Percentiles rank a stretch among this genome's conserved stretches.
Conservation (phyloP, 306 rosid species). For the Castanea crenata region DNA sequence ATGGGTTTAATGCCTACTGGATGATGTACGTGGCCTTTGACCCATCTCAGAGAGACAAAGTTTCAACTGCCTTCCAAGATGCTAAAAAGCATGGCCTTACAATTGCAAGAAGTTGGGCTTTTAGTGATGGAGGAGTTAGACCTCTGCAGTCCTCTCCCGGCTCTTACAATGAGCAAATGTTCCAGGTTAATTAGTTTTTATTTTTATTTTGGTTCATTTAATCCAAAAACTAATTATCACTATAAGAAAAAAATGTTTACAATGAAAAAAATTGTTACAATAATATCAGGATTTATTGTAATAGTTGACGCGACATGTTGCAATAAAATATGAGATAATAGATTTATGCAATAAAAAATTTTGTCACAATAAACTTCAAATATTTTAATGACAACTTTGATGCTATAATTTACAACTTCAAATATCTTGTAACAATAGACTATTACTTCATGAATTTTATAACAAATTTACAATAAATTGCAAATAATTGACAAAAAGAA, state of each 20-base stretch:
- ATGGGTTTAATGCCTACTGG: slow-evolving; percentile 98
- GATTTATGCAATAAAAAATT: no score
- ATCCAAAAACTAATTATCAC: background rate
- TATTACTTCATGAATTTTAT: no score
- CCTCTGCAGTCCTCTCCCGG: slow-evolving; percentile 87
- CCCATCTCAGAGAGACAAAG: slow-evolving; percentile 68
- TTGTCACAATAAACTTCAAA: no score
- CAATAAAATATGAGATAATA: no score
- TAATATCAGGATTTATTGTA: no score
- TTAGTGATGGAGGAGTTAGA: slow-evolving; percentile 73
- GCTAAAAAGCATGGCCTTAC: slow-evolving; percentile 62
- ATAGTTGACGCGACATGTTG: no score
- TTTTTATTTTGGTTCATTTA: background rate
- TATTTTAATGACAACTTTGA: no score
- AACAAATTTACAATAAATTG: no score
- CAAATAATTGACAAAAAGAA: no score
- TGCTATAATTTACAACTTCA: no score
- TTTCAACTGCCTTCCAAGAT: slow-evolving; percentile 62
- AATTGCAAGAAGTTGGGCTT: slow-evolving; percentile 89
- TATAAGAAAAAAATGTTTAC: background rate
- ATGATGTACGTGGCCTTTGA: slow-evolving; percentile 79
- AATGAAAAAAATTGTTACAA: no score
- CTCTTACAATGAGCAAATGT: slow-evolving; percentile 70
- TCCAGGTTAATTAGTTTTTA: slow-evolving; percentile 47
- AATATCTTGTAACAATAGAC: no score